Evolutionary conservation across 371 early-diverging fungal genomes (phyloP).

Genomic region (Mucor circinelloides): DNA sequence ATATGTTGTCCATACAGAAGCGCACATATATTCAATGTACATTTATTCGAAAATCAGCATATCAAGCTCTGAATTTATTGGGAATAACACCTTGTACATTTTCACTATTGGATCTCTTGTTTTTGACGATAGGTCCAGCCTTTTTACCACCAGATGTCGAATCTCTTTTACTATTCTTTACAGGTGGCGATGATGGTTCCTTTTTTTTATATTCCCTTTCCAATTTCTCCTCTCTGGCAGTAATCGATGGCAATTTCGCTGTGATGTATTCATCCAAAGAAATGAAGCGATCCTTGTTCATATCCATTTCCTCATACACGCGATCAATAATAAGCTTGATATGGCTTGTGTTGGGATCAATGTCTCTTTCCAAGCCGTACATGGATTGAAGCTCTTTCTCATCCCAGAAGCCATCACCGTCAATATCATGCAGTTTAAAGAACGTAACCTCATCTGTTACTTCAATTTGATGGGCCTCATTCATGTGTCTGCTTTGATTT

Average conservation of each 20-base stretch:
- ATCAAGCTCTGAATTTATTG: background rate
- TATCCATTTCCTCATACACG: slow-evolving; percentile 43
- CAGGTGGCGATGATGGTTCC: background rate
- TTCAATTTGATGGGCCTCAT: slow-evolving; percentile 36
- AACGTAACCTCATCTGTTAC: slow-evolving; percentile 41
- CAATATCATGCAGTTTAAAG: slow-evolving; percentile 46
- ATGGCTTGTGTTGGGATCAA: slow-evolving; percentile 41
- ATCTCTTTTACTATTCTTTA: background rate
- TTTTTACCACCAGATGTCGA: background rate
- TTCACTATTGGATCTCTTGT: background rate
- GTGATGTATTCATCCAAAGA: slow-evolving; percentile 39
- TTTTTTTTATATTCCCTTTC: background rate
- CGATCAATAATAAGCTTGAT: slow-evolving; percentile 40
- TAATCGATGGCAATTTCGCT: slow-evolving; percentile 28
- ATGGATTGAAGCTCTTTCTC: slow-evolving; percentile 32
- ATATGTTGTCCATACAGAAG: background rate
- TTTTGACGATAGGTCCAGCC: background rate
- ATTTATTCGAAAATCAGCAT: background rate
- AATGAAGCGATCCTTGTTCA: slow-evolving; percentile 30
- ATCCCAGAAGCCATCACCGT: slow-evolving; percentile 44
- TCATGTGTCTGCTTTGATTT: slow-evolving; percentile 35
- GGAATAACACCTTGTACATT: background rate
- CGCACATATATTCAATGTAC: background rate
- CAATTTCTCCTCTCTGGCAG: slow-evolving; percentile 13
- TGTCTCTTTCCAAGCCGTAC: slow-evolving; percentile 39